phyloP scores from a whole-genome alignment of 495 filamentous ascomycete genomes.

The Copromyces sp. region DNA sequence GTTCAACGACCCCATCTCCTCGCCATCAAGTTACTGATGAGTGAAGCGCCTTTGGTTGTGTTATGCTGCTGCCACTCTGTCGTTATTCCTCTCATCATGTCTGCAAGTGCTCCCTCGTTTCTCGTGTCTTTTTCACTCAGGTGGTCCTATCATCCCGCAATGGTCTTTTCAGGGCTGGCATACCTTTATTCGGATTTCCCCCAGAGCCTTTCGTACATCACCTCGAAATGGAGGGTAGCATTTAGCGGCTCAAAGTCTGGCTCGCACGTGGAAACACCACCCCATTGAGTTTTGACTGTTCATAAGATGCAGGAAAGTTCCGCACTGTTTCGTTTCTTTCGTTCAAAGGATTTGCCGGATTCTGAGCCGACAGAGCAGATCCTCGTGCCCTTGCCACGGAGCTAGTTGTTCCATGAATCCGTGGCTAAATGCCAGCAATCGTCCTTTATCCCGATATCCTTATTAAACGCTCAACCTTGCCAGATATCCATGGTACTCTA shows the following conservation, averaged over 20 bases:
- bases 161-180: neutral
- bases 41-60: neutral
- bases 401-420: neutral
- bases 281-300: neutral
- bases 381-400: neutral
- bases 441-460: constrained; percentile 1
- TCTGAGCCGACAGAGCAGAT: neutral
- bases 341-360: neutral
- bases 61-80: neutral
- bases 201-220: neutral
- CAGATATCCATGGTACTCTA: neutral
- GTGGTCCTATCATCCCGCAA: neutral
- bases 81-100: neutral
- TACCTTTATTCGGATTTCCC: neutral
- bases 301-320: neutral
- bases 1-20: no score
- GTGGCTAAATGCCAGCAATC: constrained; percentile 2
- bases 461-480: constrained; percentile 1
- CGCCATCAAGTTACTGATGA: neutral
- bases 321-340: neutral
- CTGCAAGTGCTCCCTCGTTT: neutral
- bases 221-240: neutral
- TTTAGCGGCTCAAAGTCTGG: neutral
- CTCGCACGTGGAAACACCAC: neutral
- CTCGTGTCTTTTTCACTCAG: neutral